Evolutionary conservation across 1,139 yeast genomes (phyloP).

Genomic region (Yarrowia galli): DNA sequence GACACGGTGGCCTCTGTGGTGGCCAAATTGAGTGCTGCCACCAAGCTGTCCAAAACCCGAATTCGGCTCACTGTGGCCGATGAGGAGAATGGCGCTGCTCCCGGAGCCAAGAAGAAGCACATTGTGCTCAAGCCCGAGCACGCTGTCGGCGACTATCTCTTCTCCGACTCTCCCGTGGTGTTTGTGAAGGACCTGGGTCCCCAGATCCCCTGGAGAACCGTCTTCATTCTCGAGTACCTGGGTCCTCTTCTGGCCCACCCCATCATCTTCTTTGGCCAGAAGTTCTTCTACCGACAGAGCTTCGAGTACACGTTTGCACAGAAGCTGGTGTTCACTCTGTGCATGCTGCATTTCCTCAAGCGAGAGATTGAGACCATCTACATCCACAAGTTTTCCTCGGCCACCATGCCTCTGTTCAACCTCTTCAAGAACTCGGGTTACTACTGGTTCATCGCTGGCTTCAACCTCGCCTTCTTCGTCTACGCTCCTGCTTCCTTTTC

Average conservation of each 20-base stretch:
- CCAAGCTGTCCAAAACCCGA: slow-evolving; percentile 49
- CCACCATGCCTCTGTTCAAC: slow-evolving; percentile 91
- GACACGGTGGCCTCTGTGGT: slow-evolving; percentile 46
- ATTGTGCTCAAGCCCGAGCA: slow-evolving; percentile 51
- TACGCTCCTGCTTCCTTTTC: slow-evolving; percentile 64
- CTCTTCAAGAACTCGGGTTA: slow-evolving; percentile 88
- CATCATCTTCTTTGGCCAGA: slow-evolving; percentile 60
- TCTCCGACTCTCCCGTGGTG: slow-evolving; percentile 46
- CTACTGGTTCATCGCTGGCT: slow-evolving; percentile 89
- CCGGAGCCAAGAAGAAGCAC: slow-evolving; percentile 51
- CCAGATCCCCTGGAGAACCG: slow-evolving; percentile 91
- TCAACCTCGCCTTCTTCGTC: slow-evolving; percentile 69
- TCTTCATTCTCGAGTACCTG: slow-evolving; percentile 81
- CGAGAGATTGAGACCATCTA: slow-evolving; percentile 86
- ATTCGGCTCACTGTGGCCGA: slow-evolving; percentile 50
- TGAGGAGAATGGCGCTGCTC: slow-evolving; percentile 43
- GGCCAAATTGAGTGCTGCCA: slow-evolving; percentile 45
- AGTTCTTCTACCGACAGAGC: slow-evolving; percentile 50
- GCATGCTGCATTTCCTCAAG: slow-evolving; percentile 78
- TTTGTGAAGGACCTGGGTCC: slow-evolving; percentile 89
- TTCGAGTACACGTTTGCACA: slow-evolving; percentile 61
- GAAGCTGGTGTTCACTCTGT: slow-evolving; percentile 59
- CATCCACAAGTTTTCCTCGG: slow-evolving; percentile 82
- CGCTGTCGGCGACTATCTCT: slow-evolving; percentile 48
- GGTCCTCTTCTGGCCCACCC: slow-evolving; percentile 90